phyloP scores from a whole-genome alignment of 2,329 filamentous ascomycete genomes.

The Fusarium protoensiforme region DNA sequence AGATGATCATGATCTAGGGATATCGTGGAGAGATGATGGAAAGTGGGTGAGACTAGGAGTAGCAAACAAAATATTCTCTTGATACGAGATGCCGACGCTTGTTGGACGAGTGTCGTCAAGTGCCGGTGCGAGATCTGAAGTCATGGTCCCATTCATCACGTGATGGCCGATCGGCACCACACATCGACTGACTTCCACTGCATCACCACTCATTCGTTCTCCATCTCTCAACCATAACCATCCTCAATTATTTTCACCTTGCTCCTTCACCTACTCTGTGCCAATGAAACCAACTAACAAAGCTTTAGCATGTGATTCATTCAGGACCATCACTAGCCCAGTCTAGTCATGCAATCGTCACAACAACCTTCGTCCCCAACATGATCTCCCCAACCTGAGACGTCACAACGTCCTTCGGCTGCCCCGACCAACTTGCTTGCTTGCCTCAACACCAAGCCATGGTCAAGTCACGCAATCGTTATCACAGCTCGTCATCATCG shows the following conservation, averaged over 20 bases:
- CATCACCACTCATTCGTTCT: neutral
- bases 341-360: neutral
- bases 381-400: conserved; percentile 6
- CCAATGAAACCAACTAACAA: neutral
- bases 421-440: neutral
- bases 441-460: neutral
- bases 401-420: neutral
- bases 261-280: neutral
- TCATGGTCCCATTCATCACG: neutral
- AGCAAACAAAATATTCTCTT: neutral
- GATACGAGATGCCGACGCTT: neutral
- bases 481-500: conserved; percentile 4
- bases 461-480: neutral
- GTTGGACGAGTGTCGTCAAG: neutral
- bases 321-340: neutral
- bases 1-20: neutral
- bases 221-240: neutral
- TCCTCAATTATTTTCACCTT: neutral
- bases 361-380: conserved; percentile 13
- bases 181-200: neutral
- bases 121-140: neutral
- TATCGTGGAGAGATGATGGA: neutral
- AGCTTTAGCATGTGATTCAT: neutral
- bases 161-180: neutral
- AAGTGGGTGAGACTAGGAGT: neutral